Base-by-base conservation (phyloP, 208 protist species). In the Porcisia deanei region DNA sequence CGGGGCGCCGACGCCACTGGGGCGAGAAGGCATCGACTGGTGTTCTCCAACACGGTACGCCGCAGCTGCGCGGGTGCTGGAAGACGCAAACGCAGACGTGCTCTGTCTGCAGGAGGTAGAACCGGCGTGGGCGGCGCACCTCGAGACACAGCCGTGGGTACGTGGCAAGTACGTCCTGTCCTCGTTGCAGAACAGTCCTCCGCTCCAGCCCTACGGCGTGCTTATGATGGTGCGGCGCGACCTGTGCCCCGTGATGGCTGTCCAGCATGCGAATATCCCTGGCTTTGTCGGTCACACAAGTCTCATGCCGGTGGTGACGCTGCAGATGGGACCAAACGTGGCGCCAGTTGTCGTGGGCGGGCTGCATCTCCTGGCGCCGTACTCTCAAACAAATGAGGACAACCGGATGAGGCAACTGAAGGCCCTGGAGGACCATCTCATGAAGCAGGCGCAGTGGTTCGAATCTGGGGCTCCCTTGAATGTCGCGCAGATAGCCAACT, bases 81-180 rank as follows among this genome's bases (percentile, higher is more conserved):
- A 79, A 55, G 30, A 41, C 1, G 66, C 84, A 41, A 84, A 88
- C 57, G 85, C 86, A 8, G 88, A 92, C 76, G 83, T 92, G 22
- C 87, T 90, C 66, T 82, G 76, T 12, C 86, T 90, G 83, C 88
- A 92, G 80, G 88, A 92, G 65, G 84, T 88, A 45, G 88, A 89
- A 61, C 75, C 83, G 53, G 58, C 79, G 39, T 92, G 86, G 86
- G 86, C 78, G 52, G 78, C 52, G 25, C 86, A 80, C 76, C 84
- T 93, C 34, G 71, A 61, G 16, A 60, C 78, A 47, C 88, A 91
- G 55, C 79, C 75, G 70, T 89, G 85, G 88, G 86, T 91, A 60
- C 81, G 73, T 39, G 77, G 76, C 39, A 43, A 45, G 22, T 90
- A 91, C 71, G 79, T 79, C 14, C 30, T 93, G 20, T 83, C 84